These are phyloP conservation scores for Cladobotryum protrusum DNA, from an alignment of 2,329 filamentous ascomycete species.

Conservation along the genomic window DNA sequence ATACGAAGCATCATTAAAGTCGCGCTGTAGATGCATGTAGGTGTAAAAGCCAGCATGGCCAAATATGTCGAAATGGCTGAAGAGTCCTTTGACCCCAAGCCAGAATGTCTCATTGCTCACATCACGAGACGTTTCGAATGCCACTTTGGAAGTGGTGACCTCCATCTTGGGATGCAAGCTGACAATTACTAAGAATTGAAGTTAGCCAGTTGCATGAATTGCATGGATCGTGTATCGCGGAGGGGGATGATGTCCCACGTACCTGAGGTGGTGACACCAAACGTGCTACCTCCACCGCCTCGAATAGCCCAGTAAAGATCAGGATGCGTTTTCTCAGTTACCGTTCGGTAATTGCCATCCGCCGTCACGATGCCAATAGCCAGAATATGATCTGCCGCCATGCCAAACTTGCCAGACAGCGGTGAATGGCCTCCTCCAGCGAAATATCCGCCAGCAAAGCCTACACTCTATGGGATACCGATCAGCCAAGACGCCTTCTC, in stretches of 20 bases:
- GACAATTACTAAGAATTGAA: background rate
- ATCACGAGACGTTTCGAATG: background rate
- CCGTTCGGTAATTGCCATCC: conserved; percentile 38
- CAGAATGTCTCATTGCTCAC: background rate
- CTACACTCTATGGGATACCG: conserved; percentile 39
- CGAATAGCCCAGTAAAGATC: conserved; percentile 46
- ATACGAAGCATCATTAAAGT: background rate
- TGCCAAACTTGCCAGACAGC: conserved; percentile 28
- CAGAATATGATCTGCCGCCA: conserved; percentile 45
- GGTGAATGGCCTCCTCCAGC: conserved; percentile 31
- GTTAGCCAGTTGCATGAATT: no score
- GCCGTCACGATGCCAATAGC: conserved; percentile 42
- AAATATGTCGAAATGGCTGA: background rate
- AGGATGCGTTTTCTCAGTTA: conserved; percentile 21
- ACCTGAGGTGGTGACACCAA: conserved; percentile 25
- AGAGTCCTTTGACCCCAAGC: background rate
- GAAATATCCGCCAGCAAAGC: conserved; percentile 53
- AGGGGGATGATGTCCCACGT: background rate
- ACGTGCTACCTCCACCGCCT: conserved; percentile 32
- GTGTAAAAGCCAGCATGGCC: background rate
- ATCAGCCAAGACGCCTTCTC: background rate
- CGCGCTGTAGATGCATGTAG: background rate
- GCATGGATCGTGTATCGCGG: no score
- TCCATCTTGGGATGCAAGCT: background rate
- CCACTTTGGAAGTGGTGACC: background rate